Conservation (phyloP, 2,329 filamentous ascomycete genomes). For the Aspergillus melleus region DNA sequence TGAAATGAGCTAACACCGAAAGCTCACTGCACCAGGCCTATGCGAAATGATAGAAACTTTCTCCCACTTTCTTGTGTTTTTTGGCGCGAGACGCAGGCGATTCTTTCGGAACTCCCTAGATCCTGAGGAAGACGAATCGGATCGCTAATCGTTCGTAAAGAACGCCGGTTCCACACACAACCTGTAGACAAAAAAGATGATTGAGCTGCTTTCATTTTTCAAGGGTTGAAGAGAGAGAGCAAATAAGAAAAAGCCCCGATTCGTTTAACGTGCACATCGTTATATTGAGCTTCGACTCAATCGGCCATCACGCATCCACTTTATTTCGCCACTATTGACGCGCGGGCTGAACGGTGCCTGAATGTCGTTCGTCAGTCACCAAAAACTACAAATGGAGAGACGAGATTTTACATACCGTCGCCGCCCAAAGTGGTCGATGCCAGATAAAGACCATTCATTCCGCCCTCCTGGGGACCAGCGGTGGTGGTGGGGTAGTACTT, state of each 20-base stretch:
- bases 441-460: slow-evolving; percentile 50
- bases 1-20: background rate
- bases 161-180: background rate
- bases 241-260: background rate
- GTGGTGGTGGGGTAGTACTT: slow-evolving; percentile 53
- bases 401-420: slow-evolving; percentile 41
- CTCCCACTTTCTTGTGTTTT: background rate
- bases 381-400: slow-evolving; percentile 33
- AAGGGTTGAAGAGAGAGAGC: background rate
- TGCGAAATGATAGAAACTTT: background rate
- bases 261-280: slow-evolving; percentile 64
- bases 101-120: background rate
- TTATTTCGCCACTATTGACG: slow-evolving; percentile 49
- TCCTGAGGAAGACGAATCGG: background rate
- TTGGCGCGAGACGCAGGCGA: background rate
- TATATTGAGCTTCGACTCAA: slow-evolving; percentile 65
- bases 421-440: slow-evolving; percentile 48
- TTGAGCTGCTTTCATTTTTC: slow-evolving; percentile 12
- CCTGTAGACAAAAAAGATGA: slow-evolving; percentile 9
- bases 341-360: slow-evolving; percentile 57
- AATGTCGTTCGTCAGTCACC: slow-evolving; percentile 39
- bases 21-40: background rate
- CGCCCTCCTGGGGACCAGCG: slow-evolving; percentile 41
- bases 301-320: slow-evolving; percentile 60
- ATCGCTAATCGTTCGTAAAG: background rate